These are phyloP conservation scores for Myrica gale DNA, from an alignment of 306 rosid genomes.

Conservation along the genomic window DNA sequence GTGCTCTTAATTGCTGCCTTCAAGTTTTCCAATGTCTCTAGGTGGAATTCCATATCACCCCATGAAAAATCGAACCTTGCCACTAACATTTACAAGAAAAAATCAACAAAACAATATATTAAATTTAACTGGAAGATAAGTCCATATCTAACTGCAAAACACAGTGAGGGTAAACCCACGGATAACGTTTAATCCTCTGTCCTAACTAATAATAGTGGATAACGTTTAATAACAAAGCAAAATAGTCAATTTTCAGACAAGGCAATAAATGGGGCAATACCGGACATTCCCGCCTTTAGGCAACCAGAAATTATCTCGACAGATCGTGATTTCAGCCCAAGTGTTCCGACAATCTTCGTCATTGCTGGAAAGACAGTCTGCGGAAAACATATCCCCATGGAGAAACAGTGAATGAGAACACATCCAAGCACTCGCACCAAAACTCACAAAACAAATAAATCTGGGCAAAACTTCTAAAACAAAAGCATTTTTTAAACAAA, in stretches of 20 bases:
- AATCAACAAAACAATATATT: not conserved
- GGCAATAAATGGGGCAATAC: conserved; percentile 35
- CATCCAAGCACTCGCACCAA: conserved; percentile 17
- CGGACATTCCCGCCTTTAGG: conserved; percentile 88
- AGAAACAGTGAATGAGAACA: conserved; percentile 14
- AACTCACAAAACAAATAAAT: not conserved
- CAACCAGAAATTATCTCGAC: conserved; percentile 64
- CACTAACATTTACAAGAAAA: conserved; percentile 44
- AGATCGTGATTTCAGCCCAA: conserved; percentile 74
- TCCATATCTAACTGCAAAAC: conserved; percentile 5
- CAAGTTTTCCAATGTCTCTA: conserved; percentile 75
- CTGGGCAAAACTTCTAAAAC: not conserved
- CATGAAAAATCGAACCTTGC: conserved; percentile 86
- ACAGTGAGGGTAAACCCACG: not conserved
- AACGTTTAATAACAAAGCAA: not conserved
- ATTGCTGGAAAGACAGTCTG: conserved; percentile 77
- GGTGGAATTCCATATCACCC: conserved; percentile 78
- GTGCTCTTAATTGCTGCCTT: conserved; percentile 57
- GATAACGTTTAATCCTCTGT: not conserved
- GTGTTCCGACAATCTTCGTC: conserved; percentile 90
- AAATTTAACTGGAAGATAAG: not conserved
- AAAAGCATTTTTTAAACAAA: not conserved
- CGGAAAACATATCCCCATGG: conserved; percentile 27
- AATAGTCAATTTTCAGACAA: not conserved
- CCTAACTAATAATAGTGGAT: not conserved